phyloP scores from a whole-genome alignment of 2,329 filamentous ascomycete species.

The Diaporthe sp. region DNA sequence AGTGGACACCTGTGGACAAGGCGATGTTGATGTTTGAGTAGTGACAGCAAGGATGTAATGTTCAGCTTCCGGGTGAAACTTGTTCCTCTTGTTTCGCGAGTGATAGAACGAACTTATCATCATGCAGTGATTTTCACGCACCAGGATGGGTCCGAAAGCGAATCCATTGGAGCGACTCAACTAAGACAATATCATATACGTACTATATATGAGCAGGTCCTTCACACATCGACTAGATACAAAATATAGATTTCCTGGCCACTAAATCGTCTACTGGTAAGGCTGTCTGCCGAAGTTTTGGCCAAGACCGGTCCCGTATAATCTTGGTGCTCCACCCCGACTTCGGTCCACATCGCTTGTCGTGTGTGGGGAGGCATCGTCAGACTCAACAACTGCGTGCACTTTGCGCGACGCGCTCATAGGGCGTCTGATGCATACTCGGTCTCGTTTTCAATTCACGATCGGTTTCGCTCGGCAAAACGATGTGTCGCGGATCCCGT shows the following conservation, averaged over 20 bases:
- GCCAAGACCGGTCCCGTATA: constrained; percentile 2
- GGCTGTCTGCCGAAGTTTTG: constrained; percentile 7
- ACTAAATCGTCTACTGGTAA: background rate
- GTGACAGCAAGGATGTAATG: background rate
- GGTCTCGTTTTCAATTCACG: background rate
- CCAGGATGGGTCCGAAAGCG: background rate
- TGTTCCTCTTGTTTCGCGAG: background rate
- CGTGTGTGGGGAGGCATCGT: background rate
- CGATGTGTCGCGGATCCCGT: too few relatives aligned
- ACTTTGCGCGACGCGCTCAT: background rate
- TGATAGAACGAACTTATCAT: background rate
- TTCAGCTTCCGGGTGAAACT: background rate
- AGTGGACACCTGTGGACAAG: constrained; percentile 12
- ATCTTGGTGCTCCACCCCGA: constrained; percentile 5
- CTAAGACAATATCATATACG: background rate
- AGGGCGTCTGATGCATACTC: background rate
- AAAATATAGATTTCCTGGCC: background rate
- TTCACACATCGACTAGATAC: background rate
- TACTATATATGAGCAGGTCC: too few relatives aligned
- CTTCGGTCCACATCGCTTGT: background rate
- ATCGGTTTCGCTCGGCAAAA: too few relatives aligned
- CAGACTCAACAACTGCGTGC: background rate
- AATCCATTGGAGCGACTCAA: background rate
- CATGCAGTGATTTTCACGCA: background rate
- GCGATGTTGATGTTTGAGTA: background rate